Base-by-base conservation (phyloP, 805 yeast genomes). In the Candida anglica region DNA sequence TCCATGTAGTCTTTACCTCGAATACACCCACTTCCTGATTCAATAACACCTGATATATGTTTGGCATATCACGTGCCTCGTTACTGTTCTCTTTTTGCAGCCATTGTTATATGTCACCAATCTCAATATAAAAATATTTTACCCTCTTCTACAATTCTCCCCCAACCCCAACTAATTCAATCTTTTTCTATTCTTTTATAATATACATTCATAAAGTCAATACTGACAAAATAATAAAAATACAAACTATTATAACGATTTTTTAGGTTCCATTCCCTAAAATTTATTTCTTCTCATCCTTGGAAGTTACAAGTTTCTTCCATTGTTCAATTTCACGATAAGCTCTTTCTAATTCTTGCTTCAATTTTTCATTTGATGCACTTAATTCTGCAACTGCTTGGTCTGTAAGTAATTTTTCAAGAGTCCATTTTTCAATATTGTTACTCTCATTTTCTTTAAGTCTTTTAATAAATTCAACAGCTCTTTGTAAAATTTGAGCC, bases 381-480 rank as follows among this genome's bases (percentile, higher is more conserved):
- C 85, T 76, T 46, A 91, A 73, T 60, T 89, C 96, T 42, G 83
- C 77, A 33, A 88, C 82, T 9, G 91, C 88, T 63, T 91, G 98
- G 58, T 89, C 97, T 23, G 91, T 82, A 43, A 88, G 71, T 42
- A 93, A 72, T 64, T 91, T 91, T 60, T 91, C 97, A 52, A 91
- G 71, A 5, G 97, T 89, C 86, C 95, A 86, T 66, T 93, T 91
- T 61, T 91, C 96, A 49, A 87, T 81, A 54, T 86, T 85, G 50
- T 83, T 80, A 59, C 78, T 81, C 60, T 89, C 97, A 49, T 86
- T 86, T 49, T 86, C 96, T 61, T 88, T 86, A 54, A 93, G 73
- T 60, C 89, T 77, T 59, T 82, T 79, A 56, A 93, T 93, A 53
- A 84, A 87, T 53, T 89, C 96, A 21, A 86, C 91, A 3, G 96